phyloP scores from a whole-genome alignment of 2,329 filamentous ascomycete species.

The Amphichorda felina region DNA sequence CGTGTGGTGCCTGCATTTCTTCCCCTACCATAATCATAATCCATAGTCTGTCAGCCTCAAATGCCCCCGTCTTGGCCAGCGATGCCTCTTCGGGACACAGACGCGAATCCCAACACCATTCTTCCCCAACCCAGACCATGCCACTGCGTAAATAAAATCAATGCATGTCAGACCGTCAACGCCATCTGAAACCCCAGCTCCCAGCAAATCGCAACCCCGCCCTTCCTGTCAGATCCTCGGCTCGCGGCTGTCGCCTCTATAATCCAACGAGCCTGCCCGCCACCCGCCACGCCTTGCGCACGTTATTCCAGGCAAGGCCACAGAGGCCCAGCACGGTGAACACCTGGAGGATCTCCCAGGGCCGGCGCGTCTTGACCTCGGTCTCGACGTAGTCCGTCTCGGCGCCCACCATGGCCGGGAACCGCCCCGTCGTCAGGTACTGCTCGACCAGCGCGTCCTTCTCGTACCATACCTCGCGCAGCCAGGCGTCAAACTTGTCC shows the following conservation, averaged over 20 bases:
- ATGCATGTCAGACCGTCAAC: too few species aligned
- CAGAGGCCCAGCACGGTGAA: conserved; percentile 36
- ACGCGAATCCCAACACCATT: background rate
- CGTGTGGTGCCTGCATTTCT: background rate
- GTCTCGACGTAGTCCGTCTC: conserved; percentile 42
- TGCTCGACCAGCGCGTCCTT: conserved; percentile 85
- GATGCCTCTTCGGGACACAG: background rate
- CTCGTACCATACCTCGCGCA: conserved; percentile 77
- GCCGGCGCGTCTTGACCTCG: conserved; percentile 39
- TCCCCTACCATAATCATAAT: too few species aligned
- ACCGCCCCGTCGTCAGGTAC: conserved; percentile 65
- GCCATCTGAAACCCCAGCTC: too few species aligned
- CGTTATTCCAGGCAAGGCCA: conserved; percentile 19
- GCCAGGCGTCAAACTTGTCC: conserved; percentile 71
- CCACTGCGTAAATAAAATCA: too few species aligned
- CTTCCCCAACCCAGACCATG: too few species aligned
- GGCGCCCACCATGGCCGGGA: conserved; percentile 56
- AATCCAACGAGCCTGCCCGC: too few species aligned
- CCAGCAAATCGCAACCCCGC: too few species aligned
- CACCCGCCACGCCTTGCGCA: too few species aligned
- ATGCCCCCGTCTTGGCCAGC: too few species aligned
- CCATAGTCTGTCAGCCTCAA: too few species aligned
- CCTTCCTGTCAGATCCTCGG: too few species aligned
- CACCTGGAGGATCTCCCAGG: conserved; percentile 43
- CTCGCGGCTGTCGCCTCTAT: too few species aligned